A percentile compares a stretch with the other conserved stretches of the same genome.
Conservation (phyloP, 352 stramenopile genomes). For the Globisporangium heterothallicum region DNA sequence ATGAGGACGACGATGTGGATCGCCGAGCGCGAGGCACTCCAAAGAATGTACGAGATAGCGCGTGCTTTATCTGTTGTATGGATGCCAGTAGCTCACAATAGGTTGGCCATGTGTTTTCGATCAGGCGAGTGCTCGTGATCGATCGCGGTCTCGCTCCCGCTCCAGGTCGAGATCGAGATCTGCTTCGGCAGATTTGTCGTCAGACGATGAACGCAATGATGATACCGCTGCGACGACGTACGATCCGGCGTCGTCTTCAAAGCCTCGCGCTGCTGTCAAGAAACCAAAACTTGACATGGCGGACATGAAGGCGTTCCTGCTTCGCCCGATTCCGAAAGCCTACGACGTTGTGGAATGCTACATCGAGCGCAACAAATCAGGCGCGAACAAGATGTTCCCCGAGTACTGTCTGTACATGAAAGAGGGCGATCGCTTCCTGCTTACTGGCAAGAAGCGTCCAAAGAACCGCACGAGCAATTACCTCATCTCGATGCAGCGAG, state of each 20-base stretch:
- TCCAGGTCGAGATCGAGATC: conserved; percentile 45
- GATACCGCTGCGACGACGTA: conserved; percentile 56
- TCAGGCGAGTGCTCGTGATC: conserved; percentile 30
- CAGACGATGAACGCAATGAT: conserved; percentile 58
- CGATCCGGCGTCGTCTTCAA: conserved; percentile 30
- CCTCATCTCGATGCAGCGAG: conserved; percentile 90
- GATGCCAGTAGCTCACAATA: neutral
- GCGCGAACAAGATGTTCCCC: conserved; percentile 92
- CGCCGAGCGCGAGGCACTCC: conserved; percentile 22
- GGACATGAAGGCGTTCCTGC: conserved; percentile 73
- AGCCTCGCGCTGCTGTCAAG: conserved; percentile 30
- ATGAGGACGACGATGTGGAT: conserved; percentile 51
- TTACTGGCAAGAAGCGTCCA: conserved; percentile 93
- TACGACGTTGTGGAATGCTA: conserved; percentile 93
- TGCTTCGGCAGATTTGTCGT: conserved; percentile 55
- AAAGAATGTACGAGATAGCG: conserved; percentile 31
- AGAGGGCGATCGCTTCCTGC: conserved; percentile 94
- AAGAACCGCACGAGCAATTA: conserved; percentile 98
- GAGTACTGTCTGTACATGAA: conserved; percentile 91
- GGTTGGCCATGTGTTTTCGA: neutral
- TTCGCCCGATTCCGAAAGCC: conserved; percentile 79
- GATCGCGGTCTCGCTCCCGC: conserved; percentile 37
- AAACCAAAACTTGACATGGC: conserved; percentile 81
- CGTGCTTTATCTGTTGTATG: neutral
- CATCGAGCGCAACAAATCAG: conserved; percentile 90